These are phyloP conservation scores for Amanita rimosa DNA, from an alignment of 768 basidiomycete species.

Conservation along the genomic window DNA sequence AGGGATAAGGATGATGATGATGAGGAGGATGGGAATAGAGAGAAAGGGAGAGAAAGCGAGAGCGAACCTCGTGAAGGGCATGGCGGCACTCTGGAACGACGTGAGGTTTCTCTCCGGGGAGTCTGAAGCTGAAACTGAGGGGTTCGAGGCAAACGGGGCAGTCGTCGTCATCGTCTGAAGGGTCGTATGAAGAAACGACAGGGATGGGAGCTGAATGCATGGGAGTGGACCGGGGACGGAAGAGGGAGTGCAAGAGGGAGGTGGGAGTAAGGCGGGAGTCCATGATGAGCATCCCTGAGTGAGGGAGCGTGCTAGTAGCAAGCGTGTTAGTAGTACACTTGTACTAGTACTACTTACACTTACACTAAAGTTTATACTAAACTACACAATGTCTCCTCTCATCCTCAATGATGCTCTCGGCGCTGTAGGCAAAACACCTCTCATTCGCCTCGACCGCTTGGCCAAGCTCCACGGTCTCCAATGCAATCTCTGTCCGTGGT, in stretches of 20 bases:
- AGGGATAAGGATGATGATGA: too few relatives aligned
- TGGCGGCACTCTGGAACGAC: constrained; percentile 97
- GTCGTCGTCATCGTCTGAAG: constrained; percentile 70
- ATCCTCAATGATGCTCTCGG: constrained; percentile 74
- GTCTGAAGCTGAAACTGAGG: constrained; percentile 81
- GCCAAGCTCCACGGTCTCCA: constrained; percentile 63
- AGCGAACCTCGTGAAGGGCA: constrained; percentile 78
- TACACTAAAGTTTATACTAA: too few relatives aligned
- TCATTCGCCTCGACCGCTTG: constrained; percentile 77
- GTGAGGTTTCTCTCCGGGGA: constrained; percentile 95
- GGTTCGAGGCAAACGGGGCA: constrained; percentile 97
- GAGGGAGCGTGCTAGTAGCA: too few relatives aligned
- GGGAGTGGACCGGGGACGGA: constrained; percentile 22
- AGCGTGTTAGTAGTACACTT: too few relatives aligned
- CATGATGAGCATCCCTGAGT: constrained; percentile 20
- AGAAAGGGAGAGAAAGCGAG: background rate
- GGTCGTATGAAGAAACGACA: constrained; percentile 56
- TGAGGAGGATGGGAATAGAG: constrained; percentile 5
- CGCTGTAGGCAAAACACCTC: constrained; percentile 84
- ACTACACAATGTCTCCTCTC: constrained; percentile 21
- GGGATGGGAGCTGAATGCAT: constrained; percentile 57
- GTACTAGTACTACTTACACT: too few relatives aligned
- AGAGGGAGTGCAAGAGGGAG: constrained; percentile 41
- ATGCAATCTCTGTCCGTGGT: constrained; percentile 68
- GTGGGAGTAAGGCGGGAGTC: constrained; percentile 34